Conservation (phyloP, 179 eudicot genomes). For the Patellifolia procumbens region DNA sequence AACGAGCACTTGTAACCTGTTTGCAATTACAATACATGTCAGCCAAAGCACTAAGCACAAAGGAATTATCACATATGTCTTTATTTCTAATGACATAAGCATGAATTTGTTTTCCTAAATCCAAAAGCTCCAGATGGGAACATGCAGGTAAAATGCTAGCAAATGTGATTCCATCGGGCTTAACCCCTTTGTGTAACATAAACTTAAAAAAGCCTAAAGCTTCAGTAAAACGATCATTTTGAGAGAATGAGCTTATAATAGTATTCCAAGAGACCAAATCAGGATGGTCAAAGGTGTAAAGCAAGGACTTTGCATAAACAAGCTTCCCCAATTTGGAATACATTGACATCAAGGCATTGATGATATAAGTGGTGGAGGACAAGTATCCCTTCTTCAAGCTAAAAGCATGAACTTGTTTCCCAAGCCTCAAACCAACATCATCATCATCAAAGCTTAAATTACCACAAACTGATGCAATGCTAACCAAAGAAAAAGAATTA, state of each 20-base stretch:
- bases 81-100: constrained; percentile 38
- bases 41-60: constrained; percentile 47
- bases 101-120: constrained; percentile 47
- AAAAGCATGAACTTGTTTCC: constrained; percentile 49
- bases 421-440: constrained; percentile 44
- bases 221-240: constrained; percentile 49
- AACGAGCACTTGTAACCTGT: constrained; percentile 27
- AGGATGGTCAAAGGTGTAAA: constrained; percentile 43
- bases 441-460: constrained; percentile 39
- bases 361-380: constrained; percentile 29
- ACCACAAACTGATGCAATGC: constrained; percentile 50
- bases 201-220: constrained; percentile 48
- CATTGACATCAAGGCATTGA: constrained; percentile 60
- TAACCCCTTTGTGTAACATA: constrained; percentile 44
- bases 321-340: constrained; percentile 52
- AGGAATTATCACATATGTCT: constrained; percentile 34
- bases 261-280: constrained; percentile 70
- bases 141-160: constrained; percentile 65
- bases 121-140: constrained; percentile 49
- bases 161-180: constrained; percentile 58
- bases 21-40: constrained; percentile 57
- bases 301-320: constrained; percentile 48
- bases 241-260: constrained; percentile 57
- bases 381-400: constrained; percentile 40
- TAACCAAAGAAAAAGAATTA: constrained; percentile 54